Evolutionary conservation across 495 filamentous ascomycete species (phyloP), one percentile per base, ranked within the genome.

Genomic region (Lepidopterella palustris): DNA sequence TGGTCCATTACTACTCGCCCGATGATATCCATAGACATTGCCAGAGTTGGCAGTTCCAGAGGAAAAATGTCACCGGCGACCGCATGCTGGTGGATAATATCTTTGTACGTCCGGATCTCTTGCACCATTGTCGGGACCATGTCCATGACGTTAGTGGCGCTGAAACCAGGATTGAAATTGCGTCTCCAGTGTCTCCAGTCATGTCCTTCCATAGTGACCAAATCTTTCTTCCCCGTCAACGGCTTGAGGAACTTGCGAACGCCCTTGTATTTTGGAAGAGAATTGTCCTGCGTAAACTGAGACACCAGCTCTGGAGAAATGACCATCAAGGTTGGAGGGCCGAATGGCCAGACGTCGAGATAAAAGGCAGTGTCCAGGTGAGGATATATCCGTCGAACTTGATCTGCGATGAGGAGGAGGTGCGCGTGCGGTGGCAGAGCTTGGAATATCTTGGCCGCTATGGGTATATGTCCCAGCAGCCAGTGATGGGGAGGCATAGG

Each of bases 161-260:
- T 57, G 45, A 62, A 62, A 1, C 59, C 59, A 5, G 59, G 59
- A 25, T 57, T 62, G 53, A 62, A 57, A 4, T 57, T 27, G 18
- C 20, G 1, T 15, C 59, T 1, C 59, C 59, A 62, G 11, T 3
- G 51, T 45, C 57, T 62, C 59, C 59, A 62, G 11, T 56, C 45
- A 3, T 39, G 28, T 9, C 45, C 54, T 20, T 57, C 26, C 59
- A 62, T 62, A 0, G 59, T 8, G 4, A 62, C n/a, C 1, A 62
- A 20, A 40, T n/a, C 51, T 0, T 40, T 40, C 3, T 53, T 53
- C 1, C 59, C 59, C 9, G 27, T 54, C 8, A 64, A 60, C 31
- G 57, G 57, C 25, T 45, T 13, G 1, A 64, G 8, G 10, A 35
- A 53, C 6, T 45, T 15, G 15, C 21, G 24, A n/a, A n/a, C 4